These are phyloP conservation scores for Melampsora larici-populina DNA, from an alignment of 1,284 basidiomycete species.

Conservation along the genomic window DNA sequence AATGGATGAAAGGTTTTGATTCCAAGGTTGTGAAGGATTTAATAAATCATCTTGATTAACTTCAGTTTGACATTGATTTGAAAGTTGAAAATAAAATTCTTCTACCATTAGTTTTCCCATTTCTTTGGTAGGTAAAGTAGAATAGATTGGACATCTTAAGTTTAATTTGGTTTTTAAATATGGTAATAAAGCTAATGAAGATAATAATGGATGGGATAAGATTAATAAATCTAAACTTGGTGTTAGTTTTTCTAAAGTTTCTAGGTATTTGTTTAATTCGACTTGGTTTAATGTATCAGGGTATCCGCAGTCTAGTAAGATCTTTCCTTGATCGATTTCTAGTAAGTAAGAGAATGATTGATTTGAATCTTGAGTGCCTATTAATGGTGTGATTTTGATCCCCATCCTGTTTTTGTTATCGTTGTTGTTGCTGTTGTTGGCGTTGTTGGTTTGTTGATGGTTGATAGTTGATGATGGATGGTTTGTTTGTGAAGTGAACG, in stretches of 20 bases:
- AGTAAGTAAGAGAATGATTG: no score
- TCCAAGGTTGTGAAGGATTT: no score
- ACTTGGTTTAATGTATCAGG: not conserved
- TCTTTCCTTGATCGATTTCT: not conserved
- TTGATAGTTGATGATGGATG: slow-evolving; percentile 68
- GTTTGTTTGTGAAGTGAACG: no score
- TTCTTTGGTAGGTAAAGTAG: slow-evolving; percentile 90
- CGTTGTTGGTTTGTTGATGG: no score
- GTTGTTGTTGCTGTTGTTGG: no score
- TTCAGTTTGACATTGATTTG: slow-evolving; percentile 54
- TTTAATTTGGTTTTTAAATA: no score
- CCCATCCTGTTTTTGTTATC: no score
- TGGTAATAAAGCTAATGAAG: no score
- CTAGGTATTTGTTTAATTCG: slow-evolving; percentile 36
- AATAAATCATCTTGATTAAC: slow-evolving; percentile 43
- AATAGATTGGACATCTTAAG: slow-evolving; percentile 84
- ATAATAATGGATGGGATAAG: slow-evolving; percentile 85
- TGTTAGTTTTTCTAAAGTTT: slow-evolving; percentile 49
- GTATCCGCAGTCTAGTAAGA: slow-evolving; percentile 30
- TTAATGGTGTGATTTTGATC: no score
- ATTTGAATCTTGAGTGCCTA: no score
- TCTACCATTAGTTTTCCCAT: slow-evolving; percentile 79
- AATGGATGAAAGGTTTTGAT: no score
- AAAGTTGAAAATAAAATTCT: slow-evolving; percentile 50
- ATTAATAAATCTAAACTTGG: slow-evolving; percentile 78